Conservation (phyloP, 192 early-diverging fungal species). For the Backusella westeae region DNA sequence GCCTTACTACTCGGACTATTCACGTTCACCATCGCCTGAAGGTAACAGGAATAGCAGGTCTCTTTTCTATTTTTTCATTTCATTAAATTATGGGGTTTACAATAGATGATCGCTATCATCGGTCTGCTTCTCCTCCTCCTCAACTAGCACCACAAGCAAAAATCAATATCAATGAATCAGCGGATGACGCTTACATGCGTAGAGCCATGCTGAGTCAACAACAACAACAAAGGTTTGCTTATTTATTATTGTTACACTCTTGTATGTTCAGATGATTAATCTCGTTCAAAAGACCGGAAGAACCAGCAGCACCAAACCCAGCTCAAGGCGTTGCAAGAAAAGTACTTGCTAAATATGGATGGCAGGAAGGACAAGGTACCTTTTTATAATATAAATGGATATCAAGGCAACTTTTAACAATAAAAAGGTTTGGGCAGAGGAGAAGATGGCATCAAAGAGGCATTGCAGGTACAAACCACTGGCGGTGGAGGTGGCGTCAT, state of each 20-base stretch:
- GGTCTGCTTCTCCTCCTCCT: neutral
- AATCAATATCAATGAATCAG: slow-evolving; percentile 52
- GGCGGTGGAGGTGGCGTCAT: slow-evolving; percentile 36
- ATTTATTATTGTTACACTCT: neutral
- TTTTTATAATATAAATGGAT: neutral
- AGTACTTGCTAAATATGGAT: slow-evolving; percentile 40
- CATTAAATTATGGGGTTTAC: neutral
- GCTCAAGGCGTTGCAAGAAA: slow-evolving; percentile 30
- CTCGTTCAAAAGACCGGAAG: neutral
- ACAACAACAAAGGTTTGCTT: neutral
- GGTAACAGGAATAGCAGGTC: neutral
- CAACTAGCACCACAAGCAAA: neutral
- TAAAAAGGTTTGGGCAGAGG: slow-evolving; percentile 27
- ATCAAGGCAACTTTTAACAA: neutral
- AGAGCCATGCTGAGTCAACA: slow-evolving; percentile 38
- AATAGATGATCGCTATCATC: neutral
- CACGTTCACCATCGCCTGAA: neutral
- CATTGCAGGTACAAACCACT: slow-evolving; percentile 32
- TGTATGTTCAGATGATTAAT: slow-evolving; percentile 4
- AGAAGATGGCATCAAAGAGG: slow-evolving; percentile 41
- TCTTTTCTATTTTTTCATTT: neutral
- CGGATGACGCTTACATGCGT: slow-evolving; percentile 68
- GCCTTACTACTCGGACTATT: slow-evolving; percentile 10
- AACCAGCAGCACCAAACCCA: neutral
- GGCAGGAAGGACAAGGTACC: slow-evolving; percentile 44